Evolutionary conservation across 2,329 filamentous ascomycete genomes (phyloP), one percentile per base, ranked within the genome.

Genomic region (Emmonsiellopsis sp.): DNA sequence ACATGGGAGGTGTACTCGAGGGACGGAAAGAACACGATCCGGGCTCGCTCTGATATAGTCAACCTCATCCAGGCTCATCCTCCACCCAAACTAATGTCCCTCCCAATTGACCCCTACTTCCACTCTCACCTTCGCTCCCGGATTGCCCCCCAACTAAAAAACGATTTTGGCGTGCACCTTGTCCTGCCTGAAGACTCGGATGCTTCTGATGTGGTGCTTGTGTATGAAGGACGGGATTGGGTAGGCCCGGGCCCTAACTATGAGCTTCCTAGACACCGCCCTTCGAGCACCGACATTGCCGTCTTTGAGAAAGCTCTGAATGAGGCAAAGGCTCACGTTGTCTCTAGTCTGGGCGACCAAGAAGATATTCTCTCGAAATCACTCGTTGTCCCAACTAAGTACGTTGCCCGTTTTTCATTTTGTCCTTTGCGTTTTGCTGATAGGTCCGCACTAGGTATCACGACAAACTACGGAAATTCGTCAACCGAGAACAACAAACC

Each of bases 1-100:
- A 84, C 85, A 0, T 95, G 91, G 89, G 86, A 95, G 67, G 80
- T 97, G 52, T 95, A 91, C 71, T 88, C 89, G 6, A 81, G 86
- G 38, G 87, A 95, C 63, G 84, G 85, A 59, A 94, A 93, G 76
- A 94, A 90, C 65, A 74, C 73, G 7, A 73, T 76, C 42, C 73
- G 71, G 51, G 75, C 75, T 37, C 70, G 73, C 26, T 75, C 73
- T 38, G 75, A 77, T 58, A 75, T 77, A 52, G 69, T 73, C 63
- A 75, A 73, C 57, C 64, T 77, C 37, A 67, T 76, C 20, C 72
- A 75, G 54, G 75, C 75, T 50, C 73, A 76, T 56, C 75, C 75
- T 20, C 73, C 75, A 2, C 63, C 73, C 9, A 69, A 72, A 47
- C 31, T 77, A 41, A 68, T 70, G 35, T 67, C 74, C 35, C 62